Evolutionary conservation across 345 rosid species (phyloP).

Genomic region (Schrenkiella parvula): DNA sequence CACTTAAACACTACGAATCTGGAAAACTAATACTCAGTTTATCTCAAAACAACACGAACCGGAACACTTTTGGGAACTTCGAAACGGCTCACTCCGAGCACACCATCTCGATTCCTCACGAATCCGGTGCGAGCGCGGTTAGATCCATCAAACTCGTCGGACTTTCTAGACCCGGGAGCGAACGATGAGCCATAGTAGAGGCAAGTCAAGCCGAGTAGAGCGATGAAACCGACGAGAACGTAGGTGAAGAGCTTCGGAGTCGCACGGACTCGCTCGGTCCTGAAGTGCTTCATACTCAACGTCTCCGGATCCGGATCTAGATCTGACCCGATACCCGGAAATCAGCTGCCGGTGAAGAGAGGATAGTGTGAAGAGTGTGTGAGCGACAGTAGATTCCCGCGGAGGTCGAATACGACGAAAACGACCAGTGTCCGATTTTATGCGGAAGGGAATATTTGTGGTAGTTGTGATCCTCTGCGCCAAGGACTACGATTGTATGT

Average conservation of each 20-base stretch:
- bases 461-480: not conserved
- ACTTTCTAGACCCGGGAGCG: slow-evolving; percentile 64
- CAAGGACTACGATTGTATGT: not conserved
- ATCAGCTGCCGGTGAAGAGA: slow-evolving; percentile 17
- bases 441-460: slow-evolving; percentile 20
- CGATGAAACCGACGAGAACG: slow-evolving; percentile 53
- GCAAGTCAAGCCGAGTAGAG: slow-evolving; percentile 61
- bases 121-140: slow-evolving; percentile 39
- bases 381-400: slow-evolving; percentile 35
- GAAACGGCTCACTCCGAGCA: slow-evolving; percentile 33
- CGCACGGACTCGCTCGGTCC: slow-evolving; percentile 38
- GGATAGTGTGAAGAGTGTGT: slow-evolving; percentile 21
- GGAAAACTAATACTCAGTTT: not conserved
- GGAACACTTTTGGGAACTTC: slow-evolving; percentile 62
- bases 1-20: not conserved
- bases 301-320: slow-evolving; percentile 30
- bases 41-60: slow-evolving; percentile 34
- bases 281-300: slow-evolving; percentile 46
- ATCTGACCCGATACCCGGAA: slow-evolving; percentile 27
- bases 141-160: slow-evolving; percentile 41
- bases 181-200: slow-evolving; percentile 70
- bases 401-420: slow-evolving; percentile 24
- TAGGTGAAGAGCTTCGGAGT: slow-evolving; percentile 52
- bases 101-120: slow-evolving; percentile 23
- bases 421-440: slow-evolving; percentile 25